phyloP scores from a whole-genome alignment of 2,329 filamentous ascomycete species.

The Aspergillus latus region DNA sequence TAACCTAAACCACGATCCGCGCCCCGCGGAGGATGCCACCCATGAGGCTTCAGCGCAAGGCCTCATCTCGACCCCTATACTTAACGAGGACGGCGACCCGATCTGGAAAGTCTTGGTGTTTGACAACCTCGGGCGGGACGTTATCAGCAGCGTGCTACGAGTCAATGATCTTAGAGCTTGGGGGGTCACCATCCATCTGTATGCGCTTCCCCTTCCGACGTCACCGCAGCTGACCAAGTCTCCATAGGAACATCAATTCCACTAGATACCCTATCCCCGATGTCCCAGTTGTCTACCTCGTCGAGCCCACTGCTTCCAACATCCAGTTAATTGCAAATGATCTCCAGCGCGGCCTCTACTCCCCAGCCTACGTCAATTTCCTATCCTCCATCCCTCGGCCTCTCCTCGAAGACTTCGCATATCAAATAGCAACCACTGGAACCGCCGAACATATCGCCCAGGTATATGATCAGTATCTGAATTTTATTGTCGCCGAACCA shows the following conservation, averaged over 20 bases:
- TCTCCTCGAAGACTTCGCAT: constrained; percentile 89
- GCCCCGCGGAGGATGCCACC: constrained; percentile 54
- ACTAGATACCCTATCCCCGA: constrained; percentile 88
- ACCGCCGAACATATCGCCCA: constrained; percentile 89
- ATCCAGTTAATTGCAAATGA: constrained; percentile 80
- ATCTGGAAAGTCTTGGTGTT: constrained; percentile 99
- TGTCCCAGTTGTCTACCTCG: constrained; percentile 92
- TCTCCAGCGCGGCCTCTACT: constrained; percentile 82
- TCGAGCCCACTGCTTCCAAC: constrained; percentile 82
- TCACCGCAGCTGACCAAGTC: constrained; percentile 18
- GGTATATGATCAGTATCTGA: constrained; percentile 94
- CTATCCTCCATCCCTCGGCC: constrained; percentile 88
- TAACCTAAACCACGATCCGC: constrained; percentile 78
- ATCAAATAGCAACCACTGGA: constrained; percentile 77
- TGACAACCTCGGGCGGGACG: constrained; percentile 85
- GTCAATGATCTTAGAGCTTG: constrained; percentile 90
- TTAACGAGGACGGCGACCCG: constrained; percentile 83
- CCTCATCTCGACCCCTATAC: constrained; percentile 69
- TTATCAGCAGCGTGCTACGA: constrained; percentile 92
- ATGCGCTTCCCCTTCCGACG: constrained; percentile 31
- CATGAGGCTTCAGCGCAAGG: constrained; percentile 65
- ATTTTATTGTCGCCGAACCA: constrained; percentile 94
- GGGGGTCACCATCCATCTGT: constrained; percentile 98
- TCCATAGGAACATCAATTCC: constrained; percentile 70
- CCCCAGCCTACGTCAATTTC: constrained; percentile 95